Evolutionary conservation across 306 rosid genomes (phyloP).

Genomic region (Cucumis sativus): DNA sequence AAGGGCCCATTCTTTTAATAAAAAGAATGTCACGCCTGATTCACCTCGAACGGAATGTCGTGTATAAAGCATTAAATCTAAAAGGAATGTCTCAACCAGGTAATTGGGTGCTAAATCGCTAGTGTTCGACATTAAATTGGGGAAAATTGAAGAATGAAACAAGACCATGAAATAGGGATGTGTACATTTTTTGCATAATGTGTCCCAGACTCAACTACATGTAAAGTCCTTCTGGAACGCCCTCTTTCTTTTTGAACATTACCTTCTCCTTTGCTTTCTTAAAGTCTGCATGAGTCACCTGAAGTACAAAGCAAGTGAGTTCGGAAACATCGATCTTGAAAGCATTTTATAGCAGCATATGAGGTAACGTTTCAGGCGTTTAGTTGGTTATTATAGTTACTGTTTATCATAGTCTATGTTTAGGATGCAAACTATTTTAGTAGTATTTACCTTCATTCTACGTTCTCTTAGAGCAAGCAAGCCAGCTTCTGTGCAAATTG

Average conservation of each 20-base stretch:
- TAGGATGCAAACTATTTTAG: too few species aligned
- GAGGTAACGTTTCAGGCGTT: too few species aligned
- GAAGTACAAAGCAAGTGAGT: conserved; percentile 9
- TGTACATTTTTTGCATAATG: neutral
- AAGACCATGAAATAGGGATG: neutral
- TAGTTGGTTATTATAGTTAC: too few species aligned
- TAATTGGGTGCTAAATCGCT: neutral
- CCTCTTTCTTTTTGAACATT: conserved; percentile 98
- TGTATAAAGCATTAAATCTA: neutral
- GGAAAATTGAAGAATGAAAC: neutral
- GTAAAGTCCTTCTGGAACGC: conserved; percentile 94
- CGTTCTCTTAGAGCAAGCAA: conserved; percentile 92
- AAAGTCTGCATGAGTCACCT: conserved; percentile 84
- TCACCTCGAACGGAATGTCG: neutral
- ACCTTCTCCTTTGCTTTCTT: conserved; percentile 98
- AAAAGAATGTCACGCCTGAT: neutral
- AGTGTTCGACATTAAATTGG: neutral
- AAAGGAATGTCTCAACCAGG: neutral
- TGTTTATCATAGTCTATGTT: too few species aligned
- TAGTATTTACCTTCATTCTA: conserved; percentile 78
- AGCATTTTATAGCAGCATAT: neutral
- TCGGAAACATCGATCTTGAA: neutral
- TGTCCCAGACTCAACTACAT: conserved; percentile 35
- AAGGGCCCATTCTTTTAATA: neutral
- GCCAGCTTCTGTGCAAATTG: conserved; percentile 97